A percentile compares a stretch with the other conserved stretches of the same genome.
Conservation (phyloP, 1,284 basidiomycete genomes). For the Irpex rosettiformis region DNA sequence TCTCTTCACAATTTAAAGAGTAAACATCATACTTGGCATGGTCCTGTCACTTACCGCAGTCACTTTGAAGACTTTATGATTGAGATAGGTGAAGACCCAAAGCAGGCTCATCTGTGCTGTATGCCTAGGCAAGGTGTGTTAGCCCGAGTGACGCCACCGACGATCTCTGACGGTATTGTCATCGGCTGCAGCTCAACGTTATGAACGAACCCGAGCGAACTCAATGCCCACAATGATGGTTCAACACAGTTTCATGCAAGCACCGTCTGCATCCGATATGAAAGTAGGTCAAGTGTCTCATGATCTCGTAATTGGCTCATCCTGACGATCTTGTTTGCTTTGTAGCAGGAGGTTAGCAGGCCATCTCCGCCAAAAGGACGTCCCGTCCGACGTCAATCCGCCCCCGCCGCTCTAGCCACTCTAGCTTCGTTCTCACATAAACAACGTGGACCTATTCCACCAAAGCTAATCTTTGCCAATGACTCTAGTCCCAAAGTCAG, state of each 20-base stretch:
- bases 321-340: background rate
- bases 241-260: background rate
- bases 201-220: slow-evolving; percentile 4
- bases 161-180: background rate
- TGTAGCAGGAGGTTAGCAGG: slow-evolving; percentile 5
- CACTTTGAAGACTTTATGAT: slow-evolving; percentile 27
- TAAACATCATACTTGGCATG: slow-evolving; percentile 17
- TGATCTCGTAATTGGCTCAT: background rate
- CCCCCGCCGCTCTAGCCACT: slow-evolving; percentile 1
- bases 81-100: slow-evolving; percentile 22
- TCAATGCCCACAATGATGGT: background rate
- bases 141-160: background rate
- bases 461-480: background rate
- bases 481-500: slow-evolving; percentile 1
- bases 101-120: slow-evolving; percentile 22
- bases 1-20: slow-evolving; percentile 5
- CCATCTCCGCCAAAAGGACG: slow-evolving; percentile 3
- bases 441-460: background rate
- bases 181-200: slow-evolving; percentile 4
- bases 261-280: background rate
- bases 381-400: slow-evolving; percentile 2
- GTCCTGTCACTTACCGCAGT: slow-evolving; percentile 8
- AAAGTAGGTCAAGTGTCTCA: background rate
- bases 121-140: slow-evolving; percentile 22
- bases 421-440: background rate